Percentiles rank a stretch among this genome's conserved stretches.
Conservation (phyloP, 2,329 filamentous ascomycete species). For the Aureobasidium pullulans region DNA sequence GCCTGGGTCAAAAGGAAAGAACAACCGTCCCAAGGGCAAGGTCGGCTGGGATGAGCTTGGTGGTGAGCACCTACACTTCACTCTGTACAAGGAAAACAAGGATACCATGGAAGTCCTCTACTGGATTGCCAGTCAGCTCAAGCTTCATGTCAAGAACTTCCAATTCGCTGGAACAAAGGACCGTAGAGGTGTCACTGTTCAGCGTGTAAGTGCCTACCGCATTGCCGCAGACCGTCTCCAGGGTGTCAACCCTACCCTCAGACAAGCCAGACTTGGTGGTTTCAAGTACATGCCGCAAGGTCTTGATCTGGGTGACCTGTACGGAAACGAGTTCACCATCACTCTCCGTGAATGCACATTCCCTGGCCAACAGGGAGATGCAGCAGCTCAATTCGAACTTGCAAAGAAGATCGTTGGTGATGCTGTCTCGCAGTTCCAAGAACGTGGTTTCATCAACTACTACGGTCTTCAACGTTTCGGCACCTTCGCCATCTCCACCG, state of each 20-base stretch:
- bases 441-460: conserved; percentile 90
- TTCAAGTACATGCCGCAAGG: conserved; percentile 67
- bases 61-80: conserved; percentile 84
- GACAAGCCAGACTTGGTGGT: conserved; percentile 57
- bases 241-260: conserved; percentile 52
- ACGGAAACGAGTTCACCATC: conserved; percentile 88
- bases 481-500: conserved; percentile 77
- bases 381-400: conserved; percentile 32
- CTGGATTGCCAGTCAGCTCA: conserved; percentile 66
- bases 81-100: conserved; percentile 92
- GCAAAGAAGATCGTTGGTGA: conserved; percentile 45
- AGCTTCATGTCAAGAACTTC: conserved; percentile 60
- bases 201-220: conserved; percentile 64
- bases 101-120: conserved; percentile 89
- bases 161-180: conserved; percentile 89
- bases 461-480: conserved; percentile 97
- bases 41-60: conserved; percentile 57
- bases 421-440: conserved; percentile 59
- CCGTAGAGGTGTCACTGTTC: conserved; percentile 75
- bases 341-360: conserved; percentile 80
- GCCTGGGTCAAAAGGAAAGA: conserved; percentile 14
- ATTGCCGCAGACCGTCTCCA: conserved; percentile 57
- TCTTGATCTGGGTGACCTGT: conserved; percentile 74
- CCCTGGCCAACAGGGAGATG: conserved; percentile 32
- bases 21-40: conserved; percentile 32